phyloP scores from a whole-genome alignment of 352 stramenopile genomes.

The Pythium pyrilobum region DNA sequence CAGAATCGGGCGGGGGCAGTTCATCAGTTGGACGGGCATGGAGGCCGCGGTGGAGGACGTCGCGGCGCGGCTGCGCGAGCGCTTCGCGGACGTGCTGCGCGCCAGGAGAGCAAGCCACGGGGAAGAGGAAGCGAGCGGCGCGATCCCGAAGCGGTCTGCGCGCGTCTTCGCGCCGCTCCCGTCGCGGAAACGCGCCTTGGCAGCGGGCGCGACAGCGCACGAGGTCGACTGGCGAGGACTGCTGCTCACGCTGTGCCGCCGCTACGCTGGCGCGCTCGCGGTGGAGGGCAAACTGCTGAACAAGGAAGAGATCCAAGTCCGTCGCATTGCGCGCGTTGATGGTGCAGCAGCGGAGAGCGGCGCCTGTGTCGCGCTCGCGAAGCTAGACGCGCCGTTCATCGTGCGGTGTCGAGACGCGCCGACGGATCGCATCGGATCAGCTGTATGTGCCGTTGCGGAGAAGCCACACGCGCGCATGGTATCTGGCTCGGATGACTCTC shows the following conservation, averaged over 20 bases:
- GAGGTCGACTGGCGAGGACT: constrained; percentile 12
- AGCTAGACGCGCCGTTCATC: not conserved
- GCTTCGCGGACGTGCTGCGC: constrained; percentile 1
- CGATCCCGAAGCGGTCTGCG: not conserved
- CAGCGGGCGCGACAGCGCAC: not conserved
- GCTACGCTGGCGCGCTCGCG: constrained; percentile 20
- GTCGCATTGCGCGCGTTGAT: constrained; percentile 5
- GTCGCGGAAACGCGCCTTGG: constrained; percentile 1
- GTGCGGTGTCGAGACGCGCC: constrained; percentile 12
- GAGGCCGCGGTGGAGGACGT: constrained; percentile 7
- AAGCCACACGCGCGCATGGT: not conserved
- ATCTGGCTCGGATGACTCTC: not conserved
- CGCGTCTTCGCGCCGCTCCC: not conserved
- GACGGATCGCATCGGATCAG: constrained; percentile 1
- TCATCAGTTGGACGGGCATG: not conserved
- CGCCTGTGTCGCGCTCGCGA: not conserved
- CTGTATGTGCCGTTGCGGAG: not conserved
- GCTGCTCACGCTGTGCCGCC: constrained; percentile 23
- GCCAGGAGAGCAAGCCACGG: not conserved
- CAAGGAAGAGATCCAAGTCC: constrained; percentile 34
- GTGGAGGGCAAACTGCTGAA: constrained; percentile 43
- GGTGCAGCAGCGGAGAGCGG: not conserved
- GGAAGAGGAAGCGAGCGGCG: not conserved
- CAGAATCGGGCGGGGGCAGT: not conserved
- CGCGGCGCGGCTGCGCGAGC: constrained; percentile 3